Evolutionary conservation across 257 asterid genomes (phyloP), one percentile per base, ranked within the genome.

Genomic region (Misopates orontium): DNA sequence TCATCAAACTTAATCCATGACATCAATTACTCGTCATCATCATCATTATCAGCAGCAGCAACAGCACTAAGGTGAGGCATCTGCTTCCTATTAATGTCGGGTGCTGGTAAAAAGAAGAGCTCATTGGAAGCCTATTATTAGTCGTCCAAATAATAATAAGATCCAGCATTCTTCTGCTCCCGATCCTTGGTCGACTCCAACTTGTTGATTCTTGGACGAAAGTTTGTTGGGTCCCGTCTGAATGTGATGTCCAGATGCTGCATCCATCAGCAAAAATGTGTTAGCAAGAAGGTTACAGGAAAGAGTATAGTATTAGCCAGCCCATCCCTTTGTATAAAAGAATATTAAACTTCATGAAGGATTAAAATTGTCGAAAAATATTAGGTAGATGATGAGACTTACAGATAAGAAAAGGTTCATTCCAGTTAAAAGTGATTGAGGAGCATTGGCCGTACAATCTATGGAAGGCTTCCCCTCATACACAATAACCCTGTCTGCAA

Each of bases 401-500:
- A 82, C 91, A 13, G 85, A 79, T 78, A 83, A 74, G 73, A 79
- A 78, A 15, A 73, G 64, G 78, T 81, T 84, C 85, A 84, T 81
- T 57, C 90, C 87, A 0, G 85, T 79, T 71, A 84, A 70, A 72
- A 84, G 67, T 6, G 87, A 84, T 50, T 82, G 85, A 45, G 85
- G 79, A 12, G 82, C 68, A 81, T 70, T 79, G 61, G 87, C 85
- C 23, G 48, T 62, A 75, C 86, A 83, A 74, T 83, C 81, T 8
- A 83, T 44, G 19, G 89, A 81, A 31, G 89, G 80, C 19, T 0
- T 36, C 52, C 87, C 89, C 72, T 83, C 87, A 13, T 70, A 85
- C 49, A 85, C 89, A 64, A 83, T 81, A 19, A 85, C 93, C 63
- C 83, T 76, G 49, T 85, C 89, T 19, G 89, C 93, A 56, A 85